Percentiles rank a stretch among this genome's conserved stretches.
Evolutionary conservation across 202 grass and related monocot species (phyloP).

Genomic region (Zizania palustris): DNA sequence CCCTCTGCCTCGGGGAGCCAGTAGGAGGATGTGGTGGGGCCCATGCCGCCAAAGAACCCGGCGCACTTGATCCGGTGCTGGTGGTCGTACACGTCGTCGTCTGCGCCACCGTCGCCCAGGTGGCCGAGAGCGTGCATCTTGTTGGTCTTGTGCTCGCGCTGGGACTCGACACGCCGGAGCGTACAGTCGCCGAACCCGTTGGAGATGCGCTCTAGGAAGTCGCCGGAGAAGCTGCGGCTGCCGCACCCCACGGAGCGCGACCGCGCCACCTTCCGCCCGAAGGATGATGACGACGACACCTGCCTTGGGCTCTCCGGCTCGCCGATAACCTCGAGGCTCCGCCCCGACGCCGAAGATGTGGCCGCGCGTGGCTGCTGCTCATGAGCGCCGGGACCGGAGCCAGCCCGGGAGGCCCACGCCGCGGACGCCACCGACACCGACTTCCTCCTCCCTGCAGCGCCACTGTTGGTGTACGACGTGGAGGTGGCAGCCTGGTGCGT

Average conservation of each 20-base stretch:
- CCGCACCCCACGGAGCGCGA: conserved; percentile 85
- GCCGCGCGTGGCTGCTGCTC: conserved; percentile 33
- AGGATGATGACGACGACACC: conserved; percentile 59
- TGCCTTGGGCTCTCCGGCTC: conserved; percentile 65
- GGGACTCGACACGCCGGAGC: conserved; percentile 75
- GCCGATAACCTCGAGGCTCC: conserved; percentile 45
- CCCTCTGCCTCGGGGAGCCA: conserved; percentile 59
- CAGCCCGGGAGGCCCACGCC: conserved; percentile 38
- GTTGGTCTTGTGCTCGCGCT: conserved; percentile 64
- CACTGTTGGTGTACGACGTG: conserved; percentile 9
- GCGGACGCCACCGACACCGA: conserved; percentile 68
- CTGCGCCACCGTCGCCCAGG: conserved; percentile 31
- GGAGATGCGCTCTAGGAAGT: conserved; percentile 87
- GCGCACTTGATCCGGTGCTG: conserved; percentile 69
- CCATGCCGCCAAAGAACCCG: conserved; percentile 61
- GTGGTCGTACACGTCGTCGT: conserved; percentile 44
- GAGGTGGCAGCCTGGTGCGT: conserved; percentile 33
- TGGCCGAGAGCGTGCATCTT: conserved; percentile 32
- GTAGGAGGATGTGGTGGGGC: conserved; percentile 53
- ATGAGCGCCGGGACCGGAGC: conserved; percentile 1
- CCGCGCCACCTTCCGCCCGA: conserved; percentile 77
- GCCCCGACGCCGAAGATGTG: not conserved
- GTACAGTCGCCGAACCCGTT: conserved; percentile 82
- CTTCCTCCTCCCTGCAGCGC: conserved; percentile 52
- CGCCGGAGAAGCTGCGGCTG: conserved; percentile 84